A percentile compares a stretch with the other conserved stretches of the same genome.
Evolutionary conservation across 192 early-diverging fungal genomes (phyloP).

Genomic region (Jimgerdemannia lactiflua): DNA sequence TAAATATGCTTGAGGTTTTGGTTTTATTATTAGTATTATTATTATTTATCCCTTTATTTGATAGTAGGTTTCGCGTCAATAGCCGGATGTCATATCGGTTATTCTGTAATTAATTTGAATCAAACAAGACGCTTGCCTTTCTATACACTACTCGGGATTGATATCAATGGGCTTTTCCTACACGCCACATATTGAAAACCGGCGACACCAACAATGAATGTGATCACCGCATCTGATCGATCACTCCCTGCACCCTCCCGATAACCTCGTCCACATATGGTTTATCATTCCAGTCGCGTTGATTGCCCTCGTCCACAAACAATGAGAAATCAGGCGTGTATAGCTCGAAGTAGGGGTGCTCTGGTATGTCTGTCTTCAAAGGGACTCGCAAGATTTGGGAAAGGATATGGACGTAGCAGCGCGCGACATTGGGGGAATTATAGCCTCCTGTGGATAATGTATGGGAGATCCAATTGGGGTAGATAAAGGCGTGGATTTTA

Average conservation of each 20-base stretch:
- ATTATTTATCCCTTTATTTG: too few relatives aligned
- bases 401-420: neutral
- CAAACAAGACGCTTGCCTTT: neutral
- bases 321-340: slow-evolving; percentile 35
- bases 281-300: slow-evolving; percentile 26
- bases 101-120: neutral
- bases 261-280: slow-evolving; percentile 12
- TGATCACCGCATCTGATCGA: neutral
- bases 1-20: neutral
- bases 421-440: neutral
- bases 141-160: too few relatives aligned
- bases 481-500: too few relatives aligned
- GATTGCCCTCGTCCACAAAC: slow-evolving; percentile 22
- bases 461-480: neutral
- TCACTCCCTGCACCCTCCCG: neutral
- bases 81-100: neutral
- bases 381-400: neutral
- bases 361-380: neutral
- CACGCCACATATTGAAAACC: too few relatives aligned
- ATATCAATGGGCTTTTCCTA: too few relatives aligned
- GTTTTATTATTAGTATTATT: neutral
- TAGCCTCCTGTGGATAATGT: slow-evolving; percentile 2
- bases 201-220: too few relatives aligned
- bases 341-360: slow-evolving; percentile 35
- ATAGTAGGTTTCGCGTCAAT: neutral